Evolutionary conservation across 1,284 basidiomycete genomes (phyloP).

Genomic region (Cryptococcus wingfieldii): DNA sequence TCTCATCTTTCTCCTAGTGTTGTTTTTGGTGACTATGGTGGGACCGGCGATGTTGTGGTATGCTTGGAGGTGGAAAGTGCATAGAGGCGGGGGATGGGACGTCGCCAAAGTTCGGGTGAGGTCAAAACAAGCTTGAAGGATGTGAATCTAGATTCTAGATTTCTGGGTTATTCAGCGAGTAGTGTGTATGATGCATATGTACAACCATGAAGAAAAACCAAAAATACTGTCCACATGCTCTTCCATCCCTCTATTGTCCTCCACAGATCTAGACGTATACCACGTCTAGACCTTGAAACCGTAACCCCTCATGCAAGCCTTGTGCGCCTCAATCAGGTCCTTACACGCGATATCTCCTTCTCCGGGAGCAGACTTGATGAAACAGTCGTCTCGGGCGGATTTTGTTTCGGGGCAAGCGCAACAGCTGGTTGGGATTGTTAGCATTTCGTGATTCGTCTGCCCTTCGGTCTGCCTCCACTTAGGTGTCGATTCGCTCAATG

Average conservation of each 20-base stretch:
- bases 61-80: conserved; percentile 43
- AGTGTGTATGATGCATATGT: conserved; percentile 7
- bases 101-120: conserved; percentile 36
- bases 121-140: neutral
- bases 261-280: neutral
- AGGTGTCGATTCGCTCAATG: neutral
- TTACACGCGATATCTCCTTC: conserved; percentile 73
- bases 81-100: conserved; percentile 43
- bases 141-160: neutral
- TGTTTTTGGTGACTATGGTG: conserved; percentile 32
- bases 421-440: conserved; percentile 55
- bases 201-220: neutral
- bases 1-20: conserved; percentile 19
- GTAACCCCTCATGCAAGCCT: conserved; percentile 82
- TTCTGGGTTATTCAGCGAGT: neutral
- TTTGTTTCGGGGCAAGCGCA: conserved; percentile 96
- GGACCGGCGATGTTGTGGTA: conserved; percentile 40
- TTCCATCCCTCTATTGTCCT: neutral
- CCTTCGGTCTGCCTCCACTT: too few species aligned
- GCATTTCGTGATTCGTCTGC: neutral
- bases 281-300: conserved; percentile 70
- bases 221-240: neutral
- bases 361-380: conserved; percentile 67
- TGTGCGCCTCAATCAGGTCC: conserved; percentile 71
- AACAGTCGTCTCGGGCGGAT: conserved; percentile 84